Conservation (phyloP, 2,329 filamentous ascomycete species). For the Emericellopsis atlantica region DNA sequence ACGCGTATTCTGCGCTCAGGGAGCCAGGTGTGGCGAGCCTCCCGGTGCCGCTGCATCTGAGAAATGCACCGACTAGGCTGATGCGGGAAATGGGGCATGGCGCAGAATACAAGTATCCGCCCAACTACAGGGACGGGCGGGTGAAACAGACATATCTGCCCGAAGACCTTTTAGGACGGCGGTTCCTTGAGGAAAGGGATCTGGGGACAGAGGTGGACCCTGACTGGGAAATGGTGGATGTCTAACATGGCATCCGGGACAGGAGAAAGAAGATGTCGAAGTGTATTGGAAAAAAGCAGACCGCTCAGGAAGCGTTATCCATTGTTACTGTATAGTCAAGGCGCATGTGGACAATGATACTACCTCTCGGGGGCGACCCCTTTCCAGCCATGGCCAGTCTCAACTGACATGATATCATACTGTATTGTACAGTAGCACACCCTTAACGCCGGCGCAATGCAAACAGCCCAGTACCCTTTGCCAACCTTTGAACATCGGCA, state of each 20-base stretch:
- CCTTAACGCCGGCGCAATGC: no score
- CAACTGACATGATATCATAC: no score
- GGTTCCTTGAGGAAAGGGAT: slow-evolving; percentile 69
- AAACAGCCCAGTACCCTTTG: no score
- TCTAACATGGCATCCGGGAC: background rate
- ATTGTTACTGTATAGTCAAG: no score
- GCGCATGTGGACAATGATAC: no score
- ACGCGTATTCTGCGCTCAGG: slow-evolving; percentile 63
- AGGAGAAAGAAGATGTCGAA: no score
- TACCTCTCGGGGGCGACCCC: no score
- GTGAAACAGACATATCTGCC: slow-evolving; percentile 90
- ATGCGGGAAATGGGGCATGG: slow-evolving; percentile 93
- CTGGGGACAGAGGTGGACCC: slow-evolving; percentile 69
- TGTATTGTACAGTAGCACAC: no score
- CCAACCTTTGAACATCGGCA: no score
- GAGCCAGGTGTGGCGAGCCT: slow-evolving; percentile 75
- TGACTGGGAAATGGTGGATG: slow-evolving; percentile 36
- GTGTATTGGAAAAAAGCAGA: no score
- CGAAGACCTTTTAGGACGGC: slow-evolving; percentile 53
- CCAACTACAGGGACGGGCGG: slow-evolving; percentile 69
- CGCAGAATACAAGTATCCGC: slow-evolving; percentile 91
- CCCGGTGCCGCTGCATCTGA: slow-evolving; percentile 74
- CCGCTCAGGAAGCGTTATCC: no score
- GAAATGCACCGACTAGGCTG: slow-evolving; percentile 82
- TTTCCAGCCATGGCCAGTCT: no score